Percentiles rank a stretch among this genome's conserved stretches.
Evolutionary conservation across 2,329 filamentous ascomycete genomes (phyloP).

Genomic region (Fusarium temperatum): DNA sequence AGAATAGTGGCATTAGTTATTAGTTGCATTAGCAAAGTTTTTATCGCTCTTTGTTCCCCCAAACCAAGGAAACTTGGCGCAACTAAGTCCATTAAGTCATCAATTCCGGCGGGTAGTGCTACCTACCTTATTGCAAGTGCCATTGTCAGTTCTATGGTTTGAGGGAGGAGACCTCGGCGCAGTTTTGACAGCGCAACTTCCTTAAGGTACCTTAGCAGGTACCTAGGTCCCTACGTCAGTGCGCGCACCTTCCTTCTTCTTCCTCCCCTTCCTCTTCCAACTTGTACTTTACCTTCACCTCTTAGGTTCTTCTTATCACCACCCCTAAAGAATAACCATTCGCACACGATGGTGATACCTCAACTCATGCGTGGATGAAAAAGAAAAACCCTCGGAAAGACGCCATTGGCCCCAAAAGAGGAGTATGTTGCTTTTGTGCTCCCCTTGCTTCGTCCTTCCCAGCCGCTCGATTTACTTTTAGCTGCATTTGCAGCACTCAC

Average conservation of each 20-base stretch:
- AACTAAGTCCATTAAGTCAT: conserved; percentile 19
- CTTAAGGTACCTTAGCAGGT: background rate
- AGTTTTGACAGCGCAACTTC: conserved; percentile 3
- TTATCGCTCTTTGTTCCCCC: conserved; percentile 7
- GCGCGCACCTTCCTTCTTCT: background rate
- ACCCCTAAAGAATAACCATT: background rate
- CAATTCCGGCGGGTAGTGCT: background rate
- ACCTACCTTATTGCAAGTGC: background rate
- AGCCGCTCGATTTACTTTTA: conserved; percentile 26
- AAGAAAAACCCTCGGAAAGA: conserved; percentile 14
- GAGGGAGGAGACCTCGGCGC: conserved; percentile 1
- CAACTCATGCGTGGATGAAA: conserved; percentile 19
- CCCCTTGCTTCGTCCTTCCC: conserved; percentile 26
- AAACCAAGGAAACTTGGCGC: conserved; percentile 16
- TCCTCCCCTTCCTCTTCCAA: background rate
- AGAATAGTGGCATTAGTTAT: conserved; percentile 4
- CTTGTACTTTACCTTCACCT: conserved; percentile 2
- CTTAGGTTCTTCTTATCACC: background rate
- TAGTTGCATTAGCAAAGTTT: conserved; percentile 10
- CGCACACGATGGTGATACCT: conserved; percentile 25
- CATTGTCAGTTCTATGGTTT: background rate
- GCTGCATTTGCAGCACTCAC: background rate
- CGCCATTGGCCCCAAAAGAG: conserved; percentile 36
- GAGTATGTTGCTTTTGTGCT: conserved; percentile 35
- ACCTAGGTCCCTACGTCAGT: conserved; percentile 14